These are phyloP conservation scores for Amanita fuliginea DNA, from an alignment of 768 basidiomycete genomes.

Conservation along the genomic window DNA sequence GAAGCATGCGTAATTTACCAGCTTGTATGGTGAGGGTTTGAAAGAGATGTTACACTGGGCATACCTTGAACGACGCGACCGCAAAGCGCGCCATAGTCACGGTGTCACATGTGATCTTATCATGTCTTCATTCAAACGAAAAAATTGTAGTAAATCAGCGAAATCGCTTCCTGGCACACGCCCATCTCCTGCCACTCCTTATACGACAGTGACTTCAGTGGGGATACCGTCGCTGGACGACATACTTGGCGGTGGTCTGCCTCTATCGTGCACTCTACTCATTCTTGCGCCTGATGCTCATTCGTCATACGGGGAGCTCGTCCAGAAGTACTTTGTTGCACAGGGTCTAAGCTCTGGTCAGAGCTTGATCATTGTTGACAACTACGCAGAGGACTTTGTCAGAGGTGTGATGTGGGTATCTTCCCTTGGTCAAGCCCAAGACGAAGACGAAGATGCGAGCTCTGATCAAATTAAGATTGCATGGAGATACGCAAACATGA, in stretches of 20 bases:
- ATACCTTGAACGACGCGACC: constrained; percentile 1
- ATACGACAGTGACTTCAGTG: constrained; percentile 60
- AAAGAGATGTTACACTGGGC: background rate
- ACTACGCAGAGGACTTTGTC: constrained; percentile 45
- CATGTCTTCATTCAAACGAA: constrained; percentile 78
- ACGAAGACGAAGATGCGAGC: constrained; percentile 23
- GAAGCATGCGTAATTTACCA: constrained; percentile 42
- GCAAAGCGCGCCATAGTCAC: background rate
- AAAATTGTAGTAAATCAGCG: constrained; percentile 36
- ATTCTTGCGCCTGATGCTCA: constrained; percentile 79
- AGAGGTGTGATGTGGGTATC: constrained; percentile 78
- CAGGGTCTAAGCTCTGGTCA: constrained; percentile 77
- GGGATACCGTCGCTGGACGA: constrained; percentile 94
- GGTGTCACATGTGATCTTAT: background rate
- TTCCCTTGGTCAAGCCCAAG: constrained; percentile 17
- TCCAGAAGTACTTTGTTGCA: constrained; percentile 82
- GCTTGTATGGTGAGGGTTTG: constrained; percentile 19
- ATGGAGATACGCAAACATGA: constrained; percentile 94
- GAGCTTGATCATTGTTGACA: constrained; percentile 53
- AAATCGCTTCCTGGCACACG: constrained; percentile 37
- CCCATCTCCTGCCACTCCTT: constrained; percentile 41
- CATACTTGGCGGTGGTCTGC: constrained; percentile 85
- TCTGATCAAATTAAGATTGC: constrained; percentile 76
- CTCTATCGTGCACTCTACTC: constrained; percentile 65
- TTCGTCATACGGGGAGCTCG: constrained; percentile 74